Evolutionary conservation across 805 yeast genomes (phyloP), one percentile per base, ranked within the genome.

Genomic region (Zygosaccharomyces siamensis): DNA sequence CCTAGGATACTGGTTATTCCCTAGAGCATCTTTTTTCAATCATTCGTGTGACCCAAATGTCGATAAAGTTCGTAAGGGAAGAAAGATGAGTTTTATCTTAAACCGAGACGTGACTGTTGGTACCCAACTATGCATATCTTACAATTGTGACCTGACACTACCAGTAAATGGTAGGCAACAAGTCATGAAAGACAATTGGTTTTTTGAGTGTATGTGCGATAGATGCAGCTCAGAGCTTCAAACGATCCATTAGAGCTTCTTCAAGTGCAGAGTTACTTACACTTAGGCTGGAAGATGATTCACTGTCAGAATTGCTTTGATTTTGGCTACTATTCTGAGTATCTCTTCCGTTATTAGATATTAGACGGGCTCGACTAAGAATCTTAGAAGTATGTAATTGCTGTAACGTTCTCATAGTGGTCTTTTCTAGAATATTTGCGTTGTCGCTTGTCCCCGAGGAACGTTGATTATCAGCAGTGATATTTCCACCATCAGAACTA

Each of bases 1-100:
- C 54, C 70, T 81, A 44, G 89, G 89, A 0, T 79, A 79, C 53
- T 74, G 78, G 33, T 72, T 83, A 2, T 78, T 72, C 49, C 85
- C 87, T 0, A 73, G 76, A 26, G 86, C 83, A 0, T 83, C 88
- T 2, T 82, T 70, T 55, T 83, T 83, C 72, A 83, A 83, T 58
- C 88, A 83, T 60, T 78, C 84, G 3, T 83, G 88, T 62, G 62
- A 56, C 1, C 84, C 84, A n/a, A 80, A 80, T 52, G 53, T 82
- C 18, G 59, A 57, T 11, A 82, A 81, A 53, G 59, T 51, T n/a
- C 66, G 84, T 37, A 40, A 44, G 3, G 57, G 57, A 8, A 47
- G 51, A 1, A 68, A 68, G 0, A 66, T 80, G 67, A 49, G 48
- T 1, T 82, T 80, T 57, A 67, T 57, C 3, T 66, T 84, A 0